A percentile compares a stretch with the other conserved stretches of the same genome.
Evolutionary conservation across 1,284 basidiomycete genomes (phyloP).

Genomic region (Fistulina hepatica): DNA sequence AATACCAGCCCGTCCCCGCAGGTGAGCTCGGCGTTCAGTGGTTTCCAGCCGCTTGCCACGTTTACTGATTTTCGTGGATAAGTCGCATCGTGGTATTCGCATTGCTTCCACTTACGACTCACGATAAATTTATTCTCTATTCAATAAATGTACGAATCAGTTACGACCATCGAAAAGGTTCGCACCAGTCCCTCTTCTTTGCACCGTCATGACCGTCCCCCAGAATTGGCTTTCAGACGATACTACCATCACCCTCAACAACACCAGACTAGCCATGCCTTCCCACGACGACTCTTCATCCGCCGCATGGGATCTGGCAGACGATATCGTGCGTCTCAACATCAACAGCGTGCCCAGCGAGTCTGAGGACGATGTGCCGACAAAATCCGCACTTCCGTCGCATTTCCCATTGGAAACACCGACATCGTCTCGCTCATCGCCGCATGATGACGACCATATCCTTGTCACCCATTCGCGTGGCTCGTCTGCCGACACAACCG

Average conservation of each 20-base stretch:
- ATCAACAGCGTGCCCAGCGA: conserved; percentile 44
- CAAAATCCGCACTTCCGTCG: conserved; percentile 55
- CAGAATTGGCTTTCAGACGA: conserved; percentile 60
- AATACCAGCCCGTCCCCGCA: no score
- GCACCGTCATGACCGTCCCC: conserved; percentile 23
- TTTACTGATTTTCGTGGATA: no score
- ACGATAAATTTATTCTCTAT: no score
- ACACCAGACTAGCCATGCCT: conserved; percentile 51
- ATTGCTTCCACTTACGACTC: no score
- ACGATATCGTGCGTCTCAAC: conserved; percentile 61
- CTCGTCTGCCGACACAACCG: conserved; percentile 61
- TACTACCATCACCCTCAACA: no score
- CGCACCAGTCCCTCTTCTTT: no score
- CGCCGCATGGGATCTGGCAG: conserved; percentile 57
- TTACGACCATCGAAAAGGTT: no score
- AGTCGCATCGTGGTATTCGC: no score
- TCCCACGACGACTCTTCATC: conserved; percentile 33
- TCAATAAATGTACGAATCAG: no score
- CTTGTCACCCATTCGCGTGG: conserved; percentile 62
- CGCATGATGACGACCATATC: conserved; percentile 41
- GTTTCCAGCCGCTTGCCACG: not conserved
- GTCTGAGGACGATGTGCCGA: conserved; percentile 38
- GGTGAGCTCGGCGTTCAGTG: no score
- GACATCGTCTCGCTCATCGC: conserved; percentile 44
- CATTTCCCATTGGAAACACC: conserved; percentile 39